phyloP scores from a whole-genome alignment of 176 grass and related monocot species.

The Cenchrus americanus region DNA sequence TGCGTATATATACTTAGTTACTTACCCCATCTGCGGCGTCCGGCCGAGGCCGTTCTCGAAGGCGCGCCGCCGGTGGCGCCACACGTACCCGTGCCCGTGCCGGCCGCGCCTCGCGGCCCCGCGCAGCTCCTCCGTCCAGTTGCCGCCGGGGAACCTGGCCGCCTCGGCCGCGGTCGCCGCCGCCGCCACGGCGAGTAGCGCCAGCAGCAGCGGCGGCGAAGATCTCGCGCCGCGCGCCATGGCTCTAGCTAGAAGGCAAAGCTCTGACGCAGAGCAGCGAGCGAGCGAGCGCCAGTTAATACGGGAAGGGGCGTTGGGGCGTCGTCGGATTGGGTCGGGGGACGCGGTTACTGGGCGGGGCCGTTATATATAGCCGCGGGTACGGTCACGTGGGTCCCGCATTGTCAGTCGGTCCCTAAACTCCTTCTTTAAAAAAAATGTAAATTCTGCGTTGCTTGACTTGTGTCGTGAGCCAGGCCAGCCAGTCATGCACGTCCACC shows the following conservation, averaged over 20 bases:
- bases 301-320: background rate
- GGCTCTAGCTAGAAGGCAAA: background rate
- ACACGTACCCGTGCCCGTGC: background rate
- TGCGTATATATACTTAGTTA: constrained; percentile 35
- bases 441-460: background rate
- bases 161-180: constrained; percentile 4
- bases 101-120: constrained; percentile 20
- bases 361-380: constrained; percentile 20
- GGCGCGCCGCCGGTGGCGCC: constrained; percentile 34
- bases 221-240: constrained; percentile 44
- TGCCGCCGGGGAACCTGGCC: constrained; percentile 11
- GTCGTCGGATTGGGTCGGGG: background rate
- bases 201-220: constrained; percentile 35
- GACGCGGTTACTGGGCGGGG: constrained; percentile 17
- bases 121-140: constrained; percentile 48
- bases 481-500: background rate
- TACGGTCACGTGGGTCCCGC: background rate
- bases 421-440: too few species aligned
- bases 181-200: constrained; percentile 26
- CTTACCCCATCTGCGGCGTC: constrained; percentile 95
- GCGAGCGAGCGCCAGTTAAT: background rate
- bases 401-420: background rate
- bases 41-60: constrained; percentile 69
- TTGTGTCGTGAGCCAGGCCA: background rate
- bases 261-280: background rate